Evolutionary conservation across 169 alveolate species (phyloP).

Genomic region (Cryptosporidium canis): DNA sequence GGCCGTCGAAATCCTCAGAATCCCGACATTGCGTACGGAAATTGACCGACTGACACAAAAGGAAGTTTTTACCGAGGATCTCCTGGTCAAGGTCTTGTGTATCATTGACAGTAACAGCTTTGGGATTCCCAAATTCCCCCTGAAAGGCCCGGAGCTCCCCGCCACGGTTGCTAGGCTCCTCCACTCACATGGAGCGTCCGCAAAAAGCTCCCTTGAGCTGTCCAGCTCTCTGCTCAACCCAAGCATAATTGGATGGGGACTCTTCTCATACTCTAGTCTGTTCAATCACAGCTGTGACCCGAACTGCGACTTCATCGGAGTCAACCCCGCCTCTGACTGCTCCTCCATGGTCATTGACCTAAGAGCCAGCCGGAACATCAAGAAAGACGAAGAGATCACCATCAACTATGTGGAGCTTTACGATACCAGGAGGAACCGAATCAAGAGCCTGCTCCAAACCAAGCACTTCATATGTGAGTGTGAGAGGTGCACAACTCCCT

Average conservation of each 20-base stretch:
- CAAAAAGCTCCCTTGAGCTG: conserved; percentile 14
- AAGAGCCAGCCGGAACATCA: conserved; percentile 5
- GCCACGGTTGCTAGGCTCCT: not conserved
- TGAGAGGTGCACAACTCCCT: not conserved
- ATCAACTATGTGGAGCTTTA: conserved; percentile 45
- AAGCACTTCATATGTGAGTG: conserved; percentile 41
- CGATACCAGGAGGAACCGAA: conserved; percentile 49
- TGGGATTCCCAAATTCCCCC: conserved; percentile 46
- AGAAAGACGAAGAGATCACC: conserved; percentile 32
- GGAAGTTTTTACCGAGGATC: not conserved
- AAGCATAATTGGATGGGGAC: conserved; percentile 57
- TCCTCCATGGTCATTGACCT: not conserved
- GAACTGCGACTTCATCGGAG: conserved; percentile 53
- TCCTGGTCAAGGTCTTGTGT: conserved; percentile 10
- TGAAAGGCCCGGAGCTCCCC: not conserved
- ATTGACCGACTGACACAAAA: not conserved
- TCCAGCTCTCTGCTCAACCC: conserved; percentile 29
- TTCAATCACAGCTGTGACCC: conserved; percentile 70
- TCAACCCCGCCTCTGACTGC: not conserved
- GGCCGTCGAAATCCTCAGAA: conserved; percentile 12
- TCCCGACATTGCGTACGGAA: not conserved
- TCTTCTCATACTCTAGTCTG: conserved; percentile 43
- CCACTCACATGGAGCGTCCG: not conserved
- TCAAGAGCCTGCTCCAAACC: not conserved
- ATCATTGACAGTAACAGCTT: conserved; percentile 65